Base-by-base conservation (phyloP, 2,329 filamentous ascomycete species). In the Neocucurbitaria cava region DNA sequence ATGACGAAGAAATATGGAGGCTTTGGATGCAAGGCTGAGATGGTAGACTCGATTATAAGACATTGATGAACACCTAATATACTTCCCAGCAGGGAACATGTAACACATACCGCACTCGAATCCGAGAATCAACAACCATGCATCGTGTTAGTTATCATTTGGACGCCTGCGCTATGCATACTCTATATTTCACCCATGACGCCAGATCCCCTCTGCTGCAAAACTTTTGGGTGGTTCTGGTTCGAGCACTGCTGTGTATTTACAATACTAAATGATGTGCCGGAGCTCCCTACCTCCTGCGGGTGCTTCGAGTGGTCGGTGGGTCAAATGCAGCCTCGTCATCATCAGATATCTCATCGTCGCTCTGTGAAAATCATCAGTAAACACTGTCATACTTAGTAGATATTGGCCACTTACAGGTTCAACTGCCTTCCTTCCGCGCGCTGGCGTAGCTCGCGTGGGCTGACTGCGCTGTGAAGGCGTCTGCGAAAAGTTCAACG, bases 271-370 rank as follows among this genome's bases (percentile, higher is more conserved):
- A 40, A 26, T 40, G 38, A 18, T 5, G 13, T 30, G 20, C 18
- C 43, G 18, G 9, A 4, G 20, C 2, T 10, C 11, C 9, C 55
- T 59, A 73, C 52, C 68, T 66, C 48, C 68, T 67, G 30, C 72
- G 61, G 7, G 64, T 69, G 33, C 46, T 50, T 17, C 71, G 58
- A 20, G 70, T 48, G 30, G 50, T 54, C 7, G 65, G 56, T 1
- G 76, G 71, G 46, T 78, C 76, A 46, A 78, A 78, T 17, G 74
- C 76, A 13, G 13, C 15, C 52, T 77, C 74, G 26, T 75, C 72
- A 49, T 76, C 76, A 47, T 77, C 75, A 5, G 72, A 75, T 17
- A 78, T 77, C 49, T 77, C 76, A 49, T 78, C 76, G 45, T 78
- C 76, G 43, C 73, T 76, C 73, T 77, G 38, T n/a, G 23, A 20